Evolutionary conservation across 2,329 filamentous ascomycete genomes (phyloP).

Genomic region (Arthrobotrys pseudoclavata): DNA sequence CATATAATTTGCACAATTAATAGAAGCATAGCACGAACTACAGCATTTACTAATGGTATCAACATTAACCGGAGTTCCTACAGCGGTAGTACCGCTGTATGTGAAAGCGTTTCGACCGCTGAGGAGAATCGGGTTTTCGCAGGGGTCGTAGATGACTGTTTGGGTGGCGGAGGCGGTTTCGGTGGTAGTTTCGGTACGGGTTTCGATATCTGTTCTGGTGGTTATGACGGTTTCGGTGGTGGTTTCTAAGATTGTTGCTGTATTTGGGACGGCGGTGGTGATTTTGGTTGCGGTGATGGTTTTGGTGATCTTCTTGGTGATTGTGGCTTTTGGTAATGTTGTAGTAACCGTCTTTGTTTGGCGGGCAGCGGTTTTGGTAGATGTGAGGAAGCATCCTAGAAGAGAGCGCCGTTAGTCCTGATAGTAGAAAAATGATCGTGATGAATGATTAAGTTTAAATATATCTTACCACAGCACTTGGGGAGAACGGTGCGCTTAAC

Average conservation of each 20-base stretch:
- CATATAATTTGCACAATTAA: constrained; percentile 30
- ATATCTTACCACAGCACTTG: constrained; percentile 44
- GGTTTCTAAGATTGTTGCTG: constrained; percentile 23
- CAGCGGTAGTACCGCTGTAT: constrained; percentile 2
- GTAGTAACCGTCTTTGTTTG: constrained; percentile 41
- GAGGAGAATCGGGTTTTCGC: constrained; percentile 19
- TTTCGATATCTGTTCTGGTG: constrained; percentile 17
- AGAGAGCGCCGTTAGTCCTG: neutral
- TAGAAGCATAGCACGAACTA: constrained; percentile 4
- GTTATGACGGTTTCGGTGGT: constrained; percentile 11
- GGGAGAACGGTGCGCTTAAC: constrained; percentile 34
- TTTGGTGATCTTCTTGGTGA: constrained; percentile 32
- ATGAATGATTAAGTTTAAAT: neutral
- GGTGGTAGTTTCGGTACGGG: constrained; percentile 7
- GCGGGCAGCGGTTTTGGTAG: constrained; percentile 30
- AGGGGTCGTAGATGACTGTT: neutral
- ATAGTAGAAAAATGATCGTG: neutral
- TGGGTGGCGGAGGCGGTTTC: constrained; percentile 11
- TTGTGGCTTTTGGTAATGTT: constrained; percentile 33
- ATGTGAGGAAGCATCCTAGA: constrained; percentile 48
- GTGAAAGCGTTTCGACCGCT: constrained; percentile 45
- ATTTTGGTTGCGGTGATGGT: constrained; percentile 16
- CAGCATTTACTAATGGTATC: constrained; percentile 22
- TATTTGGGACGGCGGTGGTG: neutral
- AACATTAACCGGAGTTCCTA: neutral